Evolutionary conservation across 2,329 filamentous ascomycete species (phyloP).

Genomic region (Lasiodiplodia theobromae): DNA sequence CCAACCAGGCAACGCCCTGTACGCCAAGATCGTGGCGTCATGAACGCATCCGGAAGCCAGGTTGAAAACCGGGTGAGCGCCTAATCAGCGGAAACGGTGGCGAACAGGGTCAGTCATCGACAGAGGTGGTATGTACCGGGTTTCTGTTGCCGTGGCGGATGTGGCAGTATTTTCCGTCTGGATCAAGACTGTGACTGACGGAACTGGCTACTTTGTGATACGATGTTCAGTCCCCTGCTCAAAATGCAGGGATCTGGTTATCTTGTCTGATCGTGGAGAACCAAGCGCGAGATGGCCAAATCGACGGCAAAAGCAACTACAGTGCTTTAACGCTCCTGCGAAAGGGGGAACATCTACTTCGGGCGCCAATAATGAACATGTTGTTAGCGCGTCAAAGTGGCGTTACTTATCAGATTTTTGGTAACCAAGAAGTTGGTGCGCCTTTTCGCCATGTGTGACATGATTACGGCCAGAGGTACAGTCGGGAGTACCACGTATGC

Average conservation of each 20-base stretch:
- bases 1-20: not conserved
- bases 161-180: not conserved
- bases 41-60: not conserved
- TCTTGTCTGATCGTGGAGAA: constrained; percentile 14
- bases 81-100: not conserved
- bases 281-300: not conserved
- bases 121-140: not conserved
- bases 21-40: not conserved
- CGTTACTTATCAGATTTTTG: not conserved
- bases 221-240: not conserved
- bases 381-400: too few species aligned
- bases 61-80: not conserved
- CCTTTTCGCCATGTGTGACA: not conserved
- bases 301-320: not conserved
- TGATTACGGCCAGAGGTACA: not conserved
- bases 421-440: not conserved
- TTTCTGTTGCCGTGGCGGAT: not conserved
- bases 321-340: not conserved
- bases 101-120: not conserved
- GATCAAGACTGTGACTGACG: not conserved
- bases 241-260: constrained; percentile 2
- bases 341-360: not conserved
- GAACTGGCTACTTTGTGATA: not conserved
- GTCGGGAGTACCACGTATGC: not conserved
- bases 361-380: too few species aligned